Evolutionary conservation across 352 stramenopile genomes (phyloP).

Genomic region (Thraustochytrium striatum): DNA sequence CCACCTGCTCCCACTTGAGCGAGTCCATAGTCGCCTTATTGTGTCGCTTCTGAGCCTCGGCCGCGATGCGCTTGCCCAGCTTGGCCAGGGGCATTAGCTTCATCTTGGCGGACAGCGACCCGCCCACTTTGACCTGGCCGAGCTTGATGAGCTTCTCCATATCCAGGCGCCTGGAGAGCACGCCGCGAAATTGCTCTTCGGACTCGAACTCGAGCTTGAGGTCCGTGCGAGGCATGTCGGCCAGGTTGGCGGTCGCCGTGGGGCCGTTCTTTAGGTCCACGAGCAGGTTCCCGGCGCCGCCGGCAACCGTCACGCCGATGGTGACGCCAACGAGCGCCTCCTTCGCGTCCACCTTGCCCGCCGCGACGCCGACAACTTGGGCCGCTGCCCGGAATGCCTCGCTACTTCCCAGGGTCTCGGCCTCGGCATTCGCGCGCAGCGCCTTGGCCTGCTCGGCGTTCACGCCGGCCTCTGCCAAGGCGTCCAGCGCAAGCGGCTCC

Average conservation of each 20-base stretch:
- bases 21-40: slow-evolving; percentile 11
- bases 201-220: slow-evolving; percentile 28
- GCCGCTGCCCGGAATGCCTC: neutral
- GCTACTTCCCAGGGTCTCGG: neutral
- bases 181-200: slow-evolving; percentile 42
- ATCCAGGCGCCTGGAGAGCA: slow-evolving; percentile 9
- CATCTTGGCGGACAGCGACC: slow-evolving; percentile 34
- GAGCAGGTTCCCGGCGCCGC: neutral
- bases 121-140: slow-evolving; percentile 25
- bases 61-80: slow-evolving; percentile 10
- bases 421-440: neutral
- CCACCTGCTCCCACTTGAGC: slow-evolving; percentile 35
- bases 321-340: slow-evolving; percentile 27
- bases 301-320: neutral
- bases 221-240: neutral
- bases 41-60: neutral
- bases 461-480: neutral
- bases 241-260: neutral
- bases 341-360: neutral
- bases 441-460: neutral
- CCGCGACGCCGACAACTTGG: neutral
- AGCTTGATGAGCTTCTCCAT: slow-evolving; percentile 40
- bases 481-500: neutral
- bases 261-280: slow-evolving; percentile 31
- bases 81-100: slow-evolving; percentile 26